Conservation (phyloP, 2,329 filamentous ascomycete species). For the Trichoderma pleuroti region DNA sequence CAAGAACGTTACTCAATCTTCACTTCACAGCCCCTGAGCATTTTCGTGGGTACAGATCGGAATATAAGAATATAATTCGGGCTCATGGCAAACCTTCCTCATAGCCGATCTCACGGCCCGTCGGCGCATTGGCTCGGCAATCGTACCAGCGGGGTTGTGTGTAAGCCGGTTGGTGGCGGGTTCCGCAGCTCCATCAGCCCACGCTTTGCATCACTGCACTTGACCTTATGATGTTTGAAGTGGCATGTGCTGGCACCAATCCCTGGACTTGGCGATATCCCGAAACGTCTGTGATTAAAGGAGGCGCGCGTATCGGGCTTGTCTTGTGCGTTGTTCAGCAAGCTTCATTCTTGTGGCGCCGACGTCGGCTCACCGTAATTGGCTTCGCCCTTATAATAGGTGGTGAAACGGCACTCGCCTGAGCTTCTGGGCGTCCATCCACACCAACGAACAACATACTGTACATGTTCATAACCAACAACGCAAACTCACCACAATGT, state of each 20-base stretch:
- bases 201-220: not conserved
- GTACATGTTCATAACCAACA: not conserved
- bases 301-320: not conserved
- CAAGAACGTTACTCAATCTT: not conserved
- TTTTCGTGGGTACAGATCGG: not conserved
- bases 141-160: not conserved
- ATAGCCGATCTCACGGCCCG: not conserved
- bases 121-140: not conserved
- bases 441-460: not conserved
- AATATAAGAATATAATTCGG: not conserved
- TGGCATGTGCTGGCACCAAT: slow-evolving; percentile 9
- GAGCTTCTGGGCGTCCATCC: not conserved
- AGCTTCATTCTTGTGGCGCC: not conserved
- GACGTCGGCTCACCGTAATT: slow-evolving; percentile 6
- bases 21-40: not conserved
- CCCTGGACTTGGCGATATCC: not conserved
- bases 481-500: slow-evolving; percentile 50
- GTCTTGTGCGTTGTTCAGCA: not conserved
- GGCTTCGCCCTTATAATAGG: slow-evolving; percentile 4
- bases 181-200: slow-evolving; percentile 11
- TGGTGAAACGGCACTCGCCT: not conserved
- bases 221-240: not conserved
- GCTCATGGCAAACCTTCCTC: not conserved
- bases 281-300: not conserved
- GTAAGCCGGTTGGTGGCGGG: slow-evolving; percentile 1